Evolutionary conservation across 441 rosid species (phyloP), one percentile per base, ranked within the genome.

Genomic region (Omphalea diandra): DNA sequence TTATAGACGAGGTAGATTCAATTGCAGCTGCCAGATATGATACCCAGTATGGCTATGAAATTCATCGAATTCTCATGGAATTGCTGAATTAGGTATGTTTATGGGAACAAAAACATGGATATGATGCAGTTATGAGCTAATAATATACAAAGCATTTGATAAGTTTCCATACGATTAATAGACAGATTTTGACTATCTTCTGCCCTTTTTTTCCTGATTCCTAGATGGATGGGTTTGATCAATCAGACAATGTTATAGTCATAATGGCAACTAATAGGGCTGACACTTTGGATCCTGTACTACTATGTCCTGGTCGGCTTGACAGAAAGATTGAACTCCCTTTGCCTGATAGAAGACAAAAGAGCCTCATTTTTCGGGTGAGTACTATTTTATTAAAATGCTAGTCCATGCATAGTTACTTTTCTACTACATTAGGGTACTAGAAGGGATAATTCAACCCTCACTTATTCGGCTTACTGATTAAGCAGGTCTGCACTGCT

Each of bases 1-100:
- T 92, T 62, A 88, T 90, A 46, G 97, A 92, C 73, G 94, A 92
- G 78, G 97, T 92, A 4, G 97, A 92, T 83, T 94, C 97, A 49
- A 88, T 92, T 29, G 96, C 97, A 29, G 90, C 96, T 54, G 97
- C 97, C 66, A 85, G 97, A 84, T 92, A 90, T 79, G 96, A 92
- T 86, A 91, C 97, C 80, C 96, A 92, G 81, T 88, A 91, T 54
- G 96, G 90, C 79, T 84, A 94, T 77, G 93, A 92, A 79, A 96
- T 90, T 83, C 93, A 92, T 80, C 82, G 97, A 15, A 92, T 90
- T 59, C 88, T 92, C 63, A 90, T 92, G 94, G 96, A 92, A 60
- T 88, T 92, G 5, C 80, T 92, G 69, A 88, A 88, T 78, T 96
- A 90, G 96, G 97, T 91, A 47, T 66, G 71, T 52, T n/a, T n/a